phyloP scores from a whole-genome alignment of 164 flowering plant genomes.

The Protea cynaroides region DNA sequence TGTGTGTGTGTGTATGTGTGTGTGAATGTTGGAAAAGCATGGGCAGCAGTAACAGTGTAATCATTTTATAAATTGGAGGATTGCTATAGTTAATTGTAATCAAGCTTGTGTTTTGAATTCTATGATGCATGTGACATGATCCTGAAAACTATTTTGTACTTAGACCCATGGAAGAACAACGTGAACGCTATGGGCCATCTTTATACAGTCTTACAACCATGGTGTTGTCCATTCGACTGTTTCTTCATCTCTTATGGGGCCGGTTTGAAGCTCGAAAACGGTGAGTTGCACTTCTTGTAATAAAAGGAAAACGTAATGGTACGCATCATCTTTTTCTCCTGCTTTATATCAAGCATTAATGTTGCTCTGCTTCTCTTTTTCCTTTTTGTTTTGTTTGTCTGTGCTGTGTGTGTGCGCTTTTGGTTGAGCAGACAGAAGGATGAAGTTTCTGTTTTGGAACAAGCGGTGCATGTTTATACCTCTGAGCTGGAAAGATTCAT shows the following conservation, averaged over 20 bases:
- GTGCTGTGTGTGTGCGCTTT: no score
- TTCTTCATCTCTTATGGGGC: slow-evolving; percentile 54
- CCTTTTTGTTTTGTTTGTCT: neutral
- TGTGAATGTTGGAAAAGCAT: no score
- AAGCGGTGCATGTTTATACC: slow-evolving; percentile 65
- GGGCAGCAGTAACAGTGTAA: no score
- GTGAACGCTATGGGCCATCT: slow-evolving; percentile 92
- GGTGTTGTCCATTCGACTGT: slow-evolving; percentile 58
- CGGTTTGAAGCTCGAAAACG: slow-evolving; percentile 51
- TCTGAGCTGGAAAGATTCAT: slow-evolving; percentile 76
- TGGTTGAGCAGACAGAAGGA: slow-evolving; percentile 40
- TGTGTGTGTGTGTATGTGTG: no score
- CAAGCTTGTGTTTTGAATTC: neutral
- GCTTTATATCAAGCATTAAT: slow-evolving; percentile 1
- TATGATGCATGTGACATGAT: neutral
- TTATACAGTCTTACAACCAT: slow-evolving; percentile 77
- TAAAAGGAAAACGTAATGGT: no score
- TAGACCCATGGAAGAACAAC: slow-evolving; percentile 99
- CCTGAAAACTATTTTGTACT: slow-evolving; percentile 8
- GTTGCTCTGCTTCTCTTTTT: neutral
- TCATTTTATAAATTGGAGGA: neutral
- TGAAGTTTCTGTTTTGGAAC: slow-evolving; percentile 45
- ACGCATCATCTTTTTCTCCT: neutral
- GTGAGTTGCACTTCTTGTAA: slow-evolving; percentile 41
- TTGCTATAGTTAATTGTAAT: neutral